Conservation (phyloP, 257 asterid genomes). For the Nicotiana otophora region DNA sequence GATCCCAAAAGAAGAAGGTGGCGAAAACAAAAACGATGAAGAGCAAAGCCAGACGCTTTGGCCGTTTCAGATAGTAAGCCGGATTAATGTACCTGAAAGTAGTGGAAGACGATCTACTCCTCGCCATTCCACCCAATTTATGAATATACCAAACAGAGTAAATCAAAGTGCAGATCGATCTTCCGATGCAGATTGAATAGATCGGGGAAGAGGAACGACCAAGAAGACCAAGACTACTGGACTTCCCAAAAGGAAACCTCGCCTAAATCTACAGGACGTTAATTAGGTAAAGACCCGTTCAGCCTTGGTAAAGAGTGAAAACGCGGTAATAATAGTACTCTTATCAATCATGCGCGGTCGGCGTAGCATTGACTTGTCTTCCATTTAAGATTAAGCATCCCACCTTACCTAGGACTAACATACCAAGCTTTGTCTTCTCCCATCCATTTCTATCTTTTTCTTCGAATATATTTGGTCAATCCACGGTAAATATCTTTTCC, state of each 20-base stretch:
- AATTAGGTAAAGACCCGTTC: background rate
- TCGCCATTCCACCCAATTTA: slow-evolving; percentile 44
- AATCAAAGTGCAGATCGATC: background rate
- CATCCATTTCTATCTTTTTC: background rate
- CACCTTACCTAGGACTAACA: background rate
- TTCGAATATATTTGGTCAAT: background rate
- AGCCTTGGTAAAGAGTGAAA: background rate
- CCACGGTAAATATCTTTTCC: background rate
- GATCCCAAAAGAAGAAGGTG: slow-evolving; percentile 81
- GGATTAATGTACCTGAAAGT: slow-evolving; percentile 68
- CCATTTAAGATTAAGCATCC: background rate
- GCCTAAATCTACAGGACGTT: background rate
- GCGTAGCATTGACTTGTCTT: background rate
- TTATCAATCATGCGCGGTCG: background rate
- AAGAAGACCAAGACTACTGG: background rate
- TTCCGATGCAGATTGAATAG: background rate
- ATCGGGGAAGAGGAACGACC: background rate
- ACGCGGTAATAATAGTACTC: background rate
- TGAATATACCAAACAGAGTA: background rate
- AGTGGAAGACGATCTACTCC: slow-evolving; percentile 79
- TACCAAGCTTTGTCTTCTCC: background rate
- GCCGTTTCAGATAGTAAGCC: slow-evolving; percentile 85
- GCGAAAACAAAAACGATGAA: slow-evolving; percentile 54
- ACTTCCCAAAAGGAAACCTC: background rate
- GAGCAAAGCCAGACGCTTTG: slow-evolving; percentile 78